Conservation (phyloP, 2,329 filamentous ascomycete genomes). For the Sporothrix curviconia region DNA sequence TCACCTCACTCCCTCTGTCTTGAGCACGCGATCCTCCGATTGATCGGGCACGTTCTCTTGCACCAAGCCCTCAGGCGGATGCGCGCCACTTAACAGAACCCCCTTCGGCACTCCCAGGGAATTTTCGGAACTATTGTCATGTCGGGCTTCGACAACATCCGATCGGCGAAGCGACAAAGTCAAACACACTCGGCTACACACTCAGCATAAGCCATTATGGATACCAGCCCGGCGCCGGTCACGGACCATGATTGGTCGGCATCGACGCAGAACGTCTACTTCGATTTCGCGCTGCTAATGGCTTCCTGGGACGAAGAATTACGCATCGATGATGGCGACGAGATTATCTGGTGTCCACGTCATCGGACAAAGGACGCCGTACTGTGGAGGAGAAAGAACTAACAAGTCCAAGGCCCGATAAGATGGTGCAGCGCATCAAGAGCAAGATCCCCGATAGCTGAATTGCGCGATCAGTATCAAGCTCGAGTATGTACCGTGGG, state of each 20-base stretch:
- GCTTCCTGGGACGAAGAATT: slow-evolving; percentile 86
- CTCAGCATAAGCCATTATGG: slow-evolving; percentile 81
- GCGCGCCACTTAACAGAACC: slow-evolving; percentile 40
- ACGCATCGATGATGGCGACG: slow-evolving; percentile 74
- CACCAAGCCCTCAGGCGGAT: slow-evolving; percentile 35
- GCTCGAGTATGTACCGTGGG: slow-evolving; percentile 82
- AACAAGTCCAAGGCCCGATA: slow-evolving; percentile 69
- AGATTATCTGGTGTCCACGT: slow-evolving; percentile 86
- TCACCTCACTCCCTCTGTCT: no score
- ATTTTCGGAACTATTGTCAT: slow-evolving; percentile 52
- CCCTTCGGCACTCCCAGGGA: slow-evolving; percentile 37
- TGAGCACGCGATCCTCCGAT: no score
- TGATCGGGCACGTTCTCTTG: not conserved
- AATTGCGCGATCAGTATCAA: slow-evolving; percentile 81
- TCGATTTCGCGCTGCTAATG: slow-evolving; percentile 87
- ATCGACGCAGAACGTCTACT: slow-evolving; percentile 88
- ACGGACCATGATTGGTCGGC: slow-evolving; percentile 82
- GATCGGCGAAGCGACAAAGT: slow-evolving; percentile 51
- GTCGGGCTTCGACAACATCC: slow-evolving; percentile 57
- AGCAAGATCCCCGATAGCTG: slow-evolving; percentile 66
- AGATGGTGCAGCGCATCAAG: slow-evolving; percentile 68
- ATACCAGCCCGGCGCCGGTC: slow-evolving; percentile 73
- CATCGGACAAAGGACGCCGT: slow-evolving; percentile 73
- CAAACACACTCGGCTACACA: slow-evolving; percentile 63
- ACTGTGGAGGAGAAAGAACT: slow-evolving; percentile 60